phyloP scores from a whole-genome alignment of 2,329 filamentous ascomycete species.

The Penicillium freii region DNA sequence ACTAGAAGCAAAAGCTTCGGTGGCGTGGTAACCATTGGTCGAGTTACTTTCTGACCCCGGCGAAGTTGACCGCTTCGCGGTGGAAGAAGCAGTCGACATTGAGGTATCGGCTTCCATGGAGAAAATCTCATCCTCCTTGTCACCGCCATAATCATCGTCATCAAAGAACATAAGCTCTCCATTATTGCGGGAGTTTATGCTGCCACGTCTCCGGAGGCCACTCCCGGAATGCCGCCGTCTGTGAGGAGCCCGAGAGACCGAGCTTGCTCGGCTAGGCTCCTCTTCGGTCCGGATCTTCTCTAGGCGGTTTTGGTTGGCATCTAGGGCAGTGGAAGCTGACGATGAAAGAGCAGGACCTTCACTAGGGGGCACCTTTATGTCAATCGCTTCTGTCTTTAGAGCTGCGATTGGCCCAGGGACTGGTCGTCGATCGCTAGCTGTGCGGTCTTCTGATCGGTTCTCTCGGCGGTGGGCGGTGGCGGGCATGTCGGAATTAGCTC shows the following conservation, averaged over 20 bases:
- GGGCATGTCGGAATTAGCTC: conserved; percentile 36
- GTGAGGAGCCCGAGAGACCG: conserved; percentile 30
- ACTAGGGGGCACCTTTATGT: conserved; percentile 26
- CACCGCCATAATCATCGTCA: conserved; percentile 79
- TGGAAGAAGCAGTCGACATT: conserved; percentile 3
- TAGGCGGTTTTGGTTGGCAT: conserved; percentile 33
- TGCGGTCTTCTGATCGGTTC: conserved; percentile 38
- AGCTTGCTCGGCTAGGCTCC: conserved; percentile 47
- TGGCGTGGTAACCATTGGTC: neutral
- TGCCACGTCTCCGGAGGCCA: conserved; percentile 72
- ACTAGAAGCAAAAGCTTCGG: neutral
- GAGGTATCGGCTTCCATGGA: conserved; percentile 60
- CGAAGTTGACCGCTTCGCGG: conserved; percentile 14
- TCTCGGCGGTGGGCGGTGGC: conserved; percentile 24
- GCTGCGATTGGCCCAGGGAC: conserved; percentile 19
- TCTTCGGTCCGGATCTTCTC: conserved; percentile 37
- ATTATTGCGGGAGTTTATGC: conserved; percentile 65
- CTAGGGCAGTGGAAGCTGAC: conserved; percentile 40
- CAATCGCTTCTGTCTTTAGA: conserved; percentile 27
- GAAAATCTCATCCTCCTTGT: conserved; percentile 70
- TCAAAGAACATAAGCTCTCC: conserved; percentile 89
- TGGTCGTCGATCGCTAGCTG: conserved; percentile 23
- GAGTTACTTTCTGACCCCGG: conserved; percentile 10
- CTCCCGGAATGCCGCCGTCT: conserved; percentile 81
- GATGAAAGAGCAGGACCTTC: conserved; percentile 37